Conservation (phyloP, 371 early-diverging fungal genomes). For the Mortierella sp. region DNA sequence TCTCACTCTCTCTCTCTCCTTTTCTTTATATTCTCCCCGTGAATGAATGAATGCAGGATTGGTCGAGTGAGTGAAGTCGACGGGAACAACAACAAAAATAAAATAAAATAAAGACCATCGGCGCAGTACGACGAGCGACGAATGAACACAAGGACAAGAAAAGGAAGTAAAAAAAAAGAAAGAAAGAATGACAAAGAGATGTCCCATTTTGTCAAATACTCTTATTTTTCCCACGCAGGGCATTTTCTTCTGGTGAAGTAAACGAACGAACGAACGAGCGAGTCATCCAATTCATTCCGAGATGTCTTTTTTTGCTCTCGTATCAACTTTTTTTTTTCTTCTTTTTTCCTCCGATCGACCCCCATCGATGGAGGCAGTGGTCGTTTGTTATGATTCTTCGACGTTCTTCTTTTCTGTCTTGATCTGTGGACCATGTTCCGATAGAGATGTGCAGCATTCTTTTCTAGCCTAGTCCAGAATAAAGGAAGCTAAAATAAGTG, state of each 20-base stretch:
- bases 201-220: conserved; percentile 8
- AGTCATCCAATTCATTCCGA: conserved; percentile 12
- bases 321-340: too few species aligned
- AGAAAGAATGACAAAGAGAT: background rate
- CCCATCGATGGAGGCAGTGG: background rate
- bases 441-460: background rate
- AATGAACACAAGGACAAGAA: background rate
- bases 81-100: background rate
- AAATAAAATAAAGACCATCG: background rate
- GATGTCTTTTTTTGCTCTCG: background rate
- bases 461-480: conserved; percentile 1
- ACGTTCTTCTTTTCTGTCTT: background rate
- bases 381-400: background rate
- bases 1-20: background rate
- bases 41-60: background rate
- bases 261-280: background rate
- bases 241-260: background rate
- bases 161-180: too few species aligned
- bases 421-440: background rate
- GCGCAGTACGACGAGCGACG: background rate
- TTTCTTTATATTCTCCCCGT: background rate
- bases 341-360: background rate
- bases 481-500: background rate
- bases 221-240: conserved; percentile 20
- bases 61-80: background rate